Evolutionary conservation across 1,284 basidiomycete species (phyloP), one percentile per base, ranked within the genome.

Genomic region (Ustilago lituana): DNA sequence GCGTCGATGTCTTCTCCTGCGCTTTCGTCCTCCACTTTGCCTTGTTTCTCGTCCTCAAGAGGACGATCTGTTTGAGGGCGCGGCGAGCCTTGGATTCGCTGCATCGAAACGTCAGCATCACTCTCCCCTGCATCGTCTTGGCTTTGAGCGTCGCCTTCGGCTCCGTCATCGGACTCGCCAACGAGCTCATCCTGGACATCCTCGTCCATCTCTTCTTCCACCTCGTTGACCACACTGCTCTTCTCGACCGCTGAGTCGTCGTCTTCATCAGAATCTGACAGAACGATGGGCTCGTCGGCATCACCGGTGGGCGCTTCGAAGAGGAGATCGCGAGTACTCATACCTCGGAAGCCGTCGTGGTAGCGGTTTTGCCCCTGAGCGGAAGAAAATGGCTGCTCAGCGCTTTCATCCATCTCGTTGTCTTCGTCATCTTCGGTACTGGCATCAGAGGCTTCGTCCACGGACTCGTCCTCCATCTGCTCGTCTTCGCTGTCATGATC

Each of bases 251-350:
- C 22, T 40, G 6, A 31, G 5, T 46, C 51, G 7, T 39, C 41
- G 22, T 49, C 46, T 14, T 58, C 54, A 20, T 67, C 67, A 27
- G 67, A 70, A 50, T 70, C 67, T 2, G 61, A 70, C 8, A 70
- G 50, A 4, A 70, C 67, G 37, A 70, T 70, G 15, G 67, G 67
- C 23, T 70, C 61, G 19, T 61, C 61, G 7, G 60, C 67, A 37
- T 64, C 57, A 26, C 57, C 67, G 10, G 46, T n/a, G 17, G 61
- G 53, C 11, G 57, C 61, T 24, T 70, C 61, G 14, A 51, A 54
- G 15, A 54, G 43, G 5, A 60, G 52, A 43, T 65, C 44, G 23
- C 46, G 61, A 8, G 50, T 56, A 31, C 29, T 33, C 6, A 38
- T 52, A 5, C 48, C 49, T 24, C 44, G 40, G n/a, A 31, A 52